Percentiles rank a stretch among this genome's conserved stretches.
Evolutionary conservation across 352 stramenopile genomes (phyloP).

Genomic region (Phytophthora cactorum): DNA sequence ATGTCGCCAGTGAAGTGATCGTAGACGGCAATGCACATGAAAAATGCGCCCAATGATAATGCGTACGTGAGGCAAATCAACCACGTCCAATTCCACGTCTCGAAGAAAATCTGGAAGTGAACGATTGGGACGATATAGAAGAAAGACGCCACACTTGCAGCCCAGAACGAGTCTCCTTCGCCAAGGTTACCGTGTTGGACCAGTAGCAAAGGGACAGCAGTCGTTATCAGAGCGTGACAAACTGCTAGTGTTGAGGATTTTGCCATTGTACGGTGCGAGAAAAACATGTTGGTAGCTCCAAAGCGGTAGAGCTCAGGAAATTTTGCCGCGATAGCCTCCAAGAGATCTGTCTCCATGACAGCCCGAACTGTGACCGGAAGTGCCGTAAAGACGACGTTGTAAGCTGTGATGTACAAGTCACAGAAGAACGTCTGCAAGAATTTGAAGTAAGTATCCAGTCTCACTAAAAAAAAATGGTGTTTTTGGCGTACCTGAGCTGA

Average conservation of each 20-base stretch:
- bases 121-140: slow-evolving; percentile 94
- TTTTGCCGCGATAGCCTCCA: slow-evolving; percentile 62
- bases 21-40: slow-evolving; percentile 59
- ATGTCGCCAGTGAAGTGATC: slow-evolving; percentile 56
- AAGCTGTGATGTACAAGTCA: slow-evolving; percentile 90
- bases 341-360: slow-evolving; percentile 80
- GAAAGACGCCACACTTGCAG: slow-evolving; percentile 92
- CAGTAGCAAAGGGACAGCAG: slow-evolving; percentile 57
- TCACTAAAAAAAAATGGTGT: neutral
- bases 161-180: slow-evolving; percentile 77
- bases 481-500: slow-evolving; percentile 66
- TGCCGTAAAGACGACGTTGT: slow-evolving; percentile 95
- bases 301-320: slow-evolving; percentile 82
- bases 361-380: slow-evolving; percentile 88
- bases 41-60: slow-evolving; percentile 57
- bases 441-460: neutral
- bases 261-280: slow-evolving; percentile 57
- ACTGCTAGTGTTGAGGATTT: slow-evolving; percentile 49
- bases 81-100: slow-evolving; percentile 84
- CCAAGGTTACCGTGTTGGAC: slow-evolving; percentile 52
- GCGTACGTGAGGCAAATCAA: slow-evolving; percentile 49
- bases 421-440: slow-evolving; percentile 72
- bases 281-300: slow-evolving; percentile 63
- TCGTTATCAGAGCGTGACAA: slow-evolving; percentile 71
- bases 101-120: slow-evolving; percentile 85